phyloP scores from a whole-genome alignment of 371 early-diverging fungal genomes.

The Syncephalastrum contaminatum region DNA sequence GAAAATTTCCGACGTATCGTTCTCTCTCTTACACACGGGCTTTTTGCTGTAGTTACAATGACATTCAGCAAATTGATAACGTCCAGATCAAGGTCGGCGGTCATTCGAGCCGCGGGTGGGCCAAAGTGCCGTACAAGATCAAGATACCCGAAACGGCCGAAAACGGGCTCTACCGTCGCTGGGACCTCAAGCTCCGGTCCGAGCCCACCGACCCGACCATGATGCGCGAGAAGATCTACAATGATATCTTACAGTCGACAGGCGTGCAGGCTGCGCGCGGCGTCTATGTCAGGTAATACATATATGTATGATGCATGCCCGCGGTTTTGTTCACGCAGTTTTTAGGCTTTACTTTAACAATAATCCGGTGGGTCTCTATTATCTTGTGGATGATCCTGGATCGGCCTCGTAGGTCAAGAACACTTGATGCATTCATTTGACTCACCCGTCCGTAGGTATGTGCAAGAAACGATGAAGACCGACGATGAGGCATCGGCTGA shows the following conservation, averaged over 20 bases:
- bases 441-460: neutral
- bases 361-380: constrained; percentile 33
- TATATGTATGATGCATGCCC: neutral
- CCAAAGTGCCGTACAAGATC: constrained; percentile 41
- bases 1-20: neutral
- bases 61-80: constrained; percentile 18
- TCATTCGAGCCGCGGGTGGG: constrained; percentile 32
- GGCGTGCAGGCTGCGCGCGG: constrained; percentile 43
- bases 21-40: neutral
- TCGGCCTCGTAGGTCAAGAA: constrained; percentile 15
- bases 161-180: constrained; percentile 28
- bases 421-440: neutral
- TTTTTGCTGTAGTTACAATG: constrained; percentile 18
- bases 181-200: constrained; percentile 37
- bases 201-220: constrained; percentile 40
- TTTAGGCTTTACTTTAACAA: constrained; percentile 37
- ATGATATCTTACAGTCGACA: constrained; percentile 33
- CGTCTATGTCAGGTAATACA: constrained; percentile 25
- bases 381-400: constrained; percentile 38
- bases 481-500: too few relatives aligned
- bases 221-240: constrained; percentile 44
- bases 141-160: constrained; percentile 24
- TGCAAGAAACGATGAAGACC: neutral
- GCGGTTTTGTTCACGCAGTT: neutral
- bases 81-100: constrained; percentile 44